Evolutionary conservation across 2,329 filamentous ascomycete genomes (phyloP).

Genomic region (Chrysosporium queenslandicum): DNA sequence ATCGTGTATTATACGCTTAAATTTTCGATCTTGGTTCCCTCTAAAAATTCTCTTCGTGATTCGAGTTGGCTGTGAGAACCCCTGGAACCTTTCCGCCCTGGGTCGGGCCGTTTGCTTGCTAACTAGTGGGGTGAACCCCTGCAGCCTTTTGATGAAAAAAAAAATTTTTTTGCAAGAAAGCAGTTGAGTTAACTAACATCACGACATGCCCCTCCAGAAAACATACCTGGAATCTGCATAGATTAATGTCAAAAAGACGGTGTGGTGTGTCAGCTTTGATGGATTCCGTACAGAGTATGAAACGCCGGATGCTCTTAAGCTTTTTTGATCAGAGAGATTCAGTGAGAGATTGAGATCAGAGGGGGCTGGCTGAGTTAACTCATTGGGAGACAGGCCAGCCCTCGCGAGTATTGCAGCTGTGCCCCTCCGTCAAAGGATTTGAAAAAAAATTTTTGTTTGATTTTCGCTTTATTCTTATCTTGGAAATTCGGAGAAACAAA

Average conservation of each 20-base stretch:
- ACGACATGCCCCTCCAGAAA: not conserved
- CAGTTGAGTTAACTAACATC: not conserved
- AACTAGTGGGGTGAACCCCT: not conserved
- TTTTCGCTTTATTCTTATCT: no score
- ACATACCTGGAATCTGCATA: no score
- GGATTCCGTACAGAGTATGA: not conserved
- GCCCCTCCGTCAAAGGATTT: not conserved
- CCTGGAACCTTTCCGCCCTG: slow-evolving; percentile 7
- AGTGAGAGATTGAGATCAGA: not conserved
- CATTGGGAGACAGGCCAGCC: not conserved
- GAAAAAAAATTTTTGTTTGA: no score
- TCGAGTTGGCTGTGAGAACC: not conserved
- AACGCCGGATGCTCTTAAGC: not conserved
- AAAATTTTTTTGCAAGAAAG: not conserved
- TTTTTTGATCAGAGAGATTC: no score
- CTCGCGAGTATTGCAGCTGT: not conserved
- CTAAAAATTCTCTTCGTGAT: not conserved
- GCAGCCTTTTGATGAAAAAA: not conserved
- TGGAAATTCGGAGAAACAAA: no score
- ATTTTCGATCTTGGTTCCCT: not conserved
- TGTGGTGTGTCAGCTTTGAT: not conserved
- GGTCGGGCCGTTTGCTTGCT: slow-evolving; percentile 6
- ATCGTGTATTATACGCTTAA: no score
- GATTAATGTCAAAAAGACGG: not conserved
- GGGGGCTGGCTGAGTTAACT: not conserved